A percentile compares a stretch with the other conserved stretches of the same genome.
phyloP scores from a whole-genome alignment of 225 moss, liverwort and hornwort species.

The Polytrichum formosum region DNA sequence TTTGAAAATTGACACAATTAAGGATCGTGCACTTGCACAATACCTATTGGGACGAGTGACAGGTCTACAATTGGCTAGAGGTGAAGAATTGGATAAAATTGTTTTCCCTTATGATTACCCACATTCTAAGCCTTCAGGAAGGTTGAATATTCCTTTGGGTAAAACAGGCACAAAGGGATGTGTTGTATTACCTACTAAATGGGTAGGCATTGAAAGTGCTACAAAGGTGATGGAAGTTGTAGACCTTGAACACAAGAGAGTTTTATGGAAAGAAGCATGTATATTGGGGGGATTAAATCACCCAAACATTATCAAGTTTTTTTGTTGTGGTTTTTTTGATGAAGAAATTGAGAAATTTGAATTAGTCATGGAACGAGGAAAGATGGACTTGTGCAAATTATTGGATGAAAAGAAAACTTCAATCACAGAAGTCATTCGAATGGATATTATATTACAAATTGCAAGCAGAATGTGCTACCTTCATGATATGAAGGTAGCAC shows the following conservation, averaged over 20 bases:
- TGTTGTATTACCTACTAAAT: neutral
- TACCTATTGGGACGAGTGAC: constrained; percentile 4
- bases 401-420: neutral
- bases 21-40: neutral
- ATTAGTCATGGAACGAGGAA: constrained; percentile 3
- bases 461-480: too few species aligned
- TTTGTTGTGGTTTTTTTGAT: neutral
- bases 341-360: neutral
- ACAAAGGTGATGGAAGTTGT: neutral
- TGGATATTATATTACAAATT: too few species aligned
- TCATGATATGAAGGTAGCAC: too few species aligned
- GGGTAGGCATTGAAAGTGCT: neutral
- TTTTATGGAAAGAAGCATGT: neutral
- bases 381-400: neutral
- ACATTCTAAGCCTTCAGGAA: neutral
- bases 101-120: neutral
- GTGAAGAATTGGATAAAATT: neutral
- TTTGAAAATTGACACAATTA: neutral
- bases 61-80: neutral
- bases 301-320: constrained; percentile 1
- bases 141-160: neutral
- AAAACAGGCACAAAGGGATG: neutral
- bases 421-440: neutral
- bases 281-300: neutral
- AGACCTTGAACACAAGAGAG: neutral